Base-by-base conservation (phyloP, 306 rosid genomes). In the Echinosophora koreensis region DNA sequence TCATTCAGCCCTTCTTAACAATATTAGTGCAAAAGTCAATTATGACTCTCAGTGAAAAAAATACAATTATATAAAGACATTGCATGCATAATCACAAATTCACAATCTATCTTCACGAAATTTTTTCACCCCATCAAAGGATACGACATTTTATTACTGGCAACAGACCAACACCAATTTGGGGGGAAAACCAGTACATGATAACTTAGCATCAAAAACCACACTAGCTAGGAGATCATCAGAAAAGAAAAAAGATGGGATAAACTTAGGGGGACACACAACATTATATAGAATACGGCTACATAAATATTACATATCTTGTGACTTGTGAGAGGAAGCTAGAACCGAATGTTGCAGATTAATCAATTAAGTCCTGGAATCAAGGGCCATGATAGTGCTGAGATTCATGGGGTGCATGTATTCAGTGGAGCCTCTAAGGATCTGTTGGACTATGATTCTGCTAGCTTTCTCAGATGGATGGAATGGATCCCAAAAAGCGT, bases 371-470 rank as follows among this genome's bases (percentile, higher is more conserved):
- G 18, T 72, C 69, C 4, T 63, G 51, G 82, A 69, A 71, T 93
- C 98, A 63, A 91, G 28, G 52, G 87, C 90, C 90, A 91, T 78
- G 44, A 88, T 89, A 13, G 92, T 81, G 84, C 69, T 79, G 82
- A 93, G 98, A 51, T 93, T 93, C 93, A 91, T 91, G 8, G 98
- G 98, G 66, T 86, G 79, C 98, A 93, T 93, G 73, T 86, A 87
- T 54, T 84, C 67, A 16, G 49, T 46, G 14, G 87, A 61, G 39
- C 97, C 98, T 5, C 81, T 78, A 4, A 93, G 35, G 49, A 93
- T 89, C 18, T 83, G 92, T 51, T 83, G 86, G 47, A 83, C 97
- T 39, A 93, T 85, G 12, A 91, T 58, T 59, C 85, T 16, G 73
- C 74, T 84, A 0, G 98, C 98, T 56, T 54, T 91, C 81, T 93